Conservation (phyloP, 2,329 filamentous ascomycete species). For the Fusarium sp. region DNA sequence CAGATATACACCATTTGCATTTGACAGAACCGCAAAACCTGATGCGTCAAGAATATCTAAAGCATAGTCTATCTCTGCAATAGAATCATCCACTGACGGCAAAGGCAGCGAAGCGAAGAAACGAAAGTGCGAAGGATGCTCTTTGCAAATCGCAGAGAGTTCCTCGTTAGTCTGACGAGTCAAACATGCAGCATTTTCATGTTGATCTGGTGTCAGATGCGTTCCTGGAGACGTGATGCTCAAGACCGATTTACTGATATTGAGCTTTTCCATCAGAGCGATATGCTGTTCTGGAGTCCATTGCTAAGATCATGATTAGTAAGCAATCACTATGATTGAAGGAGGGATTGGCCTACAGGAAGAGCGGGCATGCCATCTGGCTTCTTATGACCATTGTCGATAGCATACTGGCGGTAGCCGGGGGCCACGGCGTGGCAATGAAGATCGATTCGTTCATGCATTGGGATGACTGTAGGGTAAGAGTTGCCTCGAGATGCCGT, state of each 20-base stretch:
- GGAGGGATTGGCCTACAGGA: no score
- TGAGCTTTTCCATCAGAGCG: neutral
- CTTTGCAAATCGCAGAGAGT: neutral
- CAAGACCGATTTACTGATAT: neutral
- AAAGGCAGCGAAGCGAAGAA: constrained; percentile 13
- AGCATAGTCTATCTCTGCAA: constrained; percentile 9
- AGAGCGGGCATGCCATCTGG: constrained; percentile 6
- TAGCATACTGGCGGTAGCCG: no score
- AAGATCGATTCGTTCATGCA: no score
- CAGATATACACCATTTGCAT: neutral
- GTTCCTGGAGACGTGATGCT: constrained; percentile 6
- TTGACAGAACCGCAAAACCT: constrained; percentile 3
- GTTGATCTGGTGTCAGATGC: neutral
- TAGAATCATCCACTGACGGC: neutral
- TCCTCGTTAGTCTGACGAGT: constrained; percentile 3
- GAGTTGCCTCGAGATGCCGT: no score
- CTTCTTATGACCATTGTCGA: no score
- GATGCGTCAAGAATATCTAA: neutral
- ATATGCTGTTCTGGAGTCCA: constrained; percentile 2
- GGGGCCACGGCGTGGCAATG: no score
- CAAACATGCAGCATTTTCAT: neutral
- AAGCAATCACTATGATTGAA: no score
- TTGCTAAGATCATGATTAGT: no score
- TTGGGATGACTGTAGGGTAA: no score
- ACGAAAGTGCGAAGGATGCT: neutral